Evolutionary conservation across 164 flowering plant species (phyloP), one percentile per base, ranked within the genome.

Genomic region (Piper longum): DNA sequence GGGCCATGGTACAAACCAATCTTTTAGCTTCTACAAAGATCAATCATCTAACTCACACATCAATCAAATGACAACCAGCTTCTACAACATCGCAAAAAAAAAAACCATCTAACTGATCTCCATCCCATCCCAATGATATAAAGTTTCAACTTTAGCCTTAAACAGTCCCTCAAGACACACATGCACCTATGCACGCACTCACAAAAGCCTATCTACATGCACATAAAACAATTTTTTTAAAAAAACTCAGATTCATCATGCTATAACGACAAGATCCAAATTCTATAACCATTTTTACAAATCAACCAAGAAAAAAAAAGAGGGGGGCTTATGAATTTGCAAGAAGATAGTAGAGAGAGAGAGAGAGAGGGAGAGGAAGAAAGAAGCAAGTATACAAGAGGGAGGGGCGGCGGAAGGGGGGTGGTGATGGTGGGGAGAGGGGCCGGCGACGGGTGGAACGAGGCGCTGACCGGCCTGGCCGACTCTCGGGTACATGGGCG

Each of bases 401-500:
- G 67, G 36, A 12, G 67, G 36, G 2, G 67, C 36, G 36, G 36
- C 1, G 36, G 36, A 3, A 1, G 67, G 39, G 3, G 67, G 60
- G 43, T 59, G 9, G 1, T 52, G 59, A 4, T 45, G 67, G 18
- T 57, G 43, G 58, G 67, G 58, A 57, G 67, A 45, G 9, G 67
- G 16, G 42, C 67, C 62, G 45, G 54, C 56, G 26, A 43, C 36
- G 11, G 67, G 67, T 2, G 59, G 51, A 16, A 14, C 55, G 26
- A 7, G 13, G 13, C 36, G 62, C 62, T 65, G 67, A 36, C 67
- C 67, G 54, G 44, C 56, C 62, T 57, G 67, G 52, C 67, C 67
- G 61, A 65, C 45, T 57, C 17, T 65, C n/a, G 67, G 67, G 19
- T 65, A 65, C 54, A 58, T 43, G 54, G 56, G 48, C 5, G 67